Evolutionary conservation across 1,284 basidiomycete genomes (phyloP).

Genomic region (Coniophora puteana): DNA sequence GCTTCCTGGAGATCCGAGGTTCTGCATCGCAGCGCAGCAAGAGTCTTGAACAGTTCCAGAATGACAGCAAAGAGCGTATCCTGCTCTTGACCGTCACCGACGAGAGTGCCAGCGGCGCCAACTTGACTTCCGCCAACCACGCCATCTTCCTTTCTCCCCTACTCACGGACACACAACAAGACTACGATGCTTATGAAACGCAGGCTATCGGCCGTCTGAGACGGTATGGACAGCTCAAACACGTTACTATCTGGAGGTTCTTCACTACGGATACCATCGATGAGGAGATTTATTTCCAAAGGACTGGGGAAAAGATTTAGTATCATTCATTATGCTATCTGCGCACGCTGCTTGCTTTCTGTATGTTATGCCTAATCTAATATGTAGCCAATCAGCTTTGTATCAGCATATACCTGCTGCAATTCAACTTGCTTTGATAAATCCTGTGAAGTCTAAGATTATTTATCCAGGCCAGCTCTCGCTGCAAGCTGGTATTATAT

Average conservation of each 20-base stretch:
- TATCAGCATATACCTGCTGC: slow-evolving; percentile 8
- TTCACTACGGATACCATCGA: slow-evolving; percentile 85
- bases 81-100: slow-evolving; percentile 90
- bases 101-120: slow-evolving; percentile 90
- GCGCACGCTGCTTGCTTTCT: slow-evolving; percentile 3
- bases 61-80: slow-evolving; percentile 71
- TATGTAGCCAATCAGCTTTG: slow-evolving; percentile 3
- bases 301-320: slow-evolving; percentile 34
- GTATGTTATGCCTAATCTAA: background rate
- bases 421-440: background rate
- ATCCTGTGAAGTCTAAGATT: slow-evolving; percentile 2
- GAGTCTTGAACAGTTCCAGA: slow-evolving; percentile 82
- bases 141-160: slow-evolving; percentile 93
- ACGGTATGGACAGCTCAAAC: slow-evolving; percentile 81
- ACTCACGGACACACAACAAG: slow-evolving; percentile 72
- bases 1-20: slow-evolving; percentile 81
- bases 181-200: slow-evolving; percentile 84
- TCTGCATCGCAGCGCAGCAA: slow-evolving; percentile 75
- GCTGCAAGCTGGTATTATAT: no score
- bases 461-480: no score
- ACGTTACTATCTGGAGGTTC: slow-evolving; percentile 80
- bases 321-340: background rate
- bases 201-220: slow-evolving; percentile 89
- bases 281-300: slow-evolving; percentile 66
- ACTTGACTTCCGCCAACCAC: slow-evolving; percentile 91